Conservation (phyloP, 192 early-diverging fungal genomes). For the Rhizophagus prolifer region DNA sequence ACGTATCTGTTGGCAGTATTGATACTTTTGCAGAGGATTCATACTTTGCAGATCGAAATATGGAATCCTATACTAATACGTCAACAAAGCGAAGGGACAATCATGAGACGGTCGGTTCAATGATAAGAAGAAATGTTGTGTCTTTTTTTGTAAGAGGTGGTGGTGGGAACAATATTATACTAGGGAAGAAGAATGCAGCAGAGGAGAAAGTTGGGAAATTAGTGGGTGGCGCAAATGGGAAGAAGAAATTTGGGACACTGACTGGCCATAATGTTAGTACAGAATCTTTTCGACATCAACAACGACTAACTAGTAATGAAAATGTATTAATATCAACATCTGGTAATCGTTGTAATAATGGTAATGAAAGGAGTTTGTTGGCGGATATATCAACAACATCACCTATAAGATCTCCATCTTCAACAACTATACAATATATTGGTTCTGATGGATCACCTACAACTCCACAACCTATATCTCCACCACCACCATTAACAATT, state of each 20-base stretch:
- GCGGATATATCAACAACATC: constrained; percentile 4
- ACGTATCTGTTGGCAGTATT: constrained; percentile 29
- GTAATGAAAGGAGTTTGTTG: background rate
- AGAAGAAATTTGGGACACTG: constrained; percentile 13
- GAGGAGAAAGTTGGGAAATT: constrained; percentile 12
- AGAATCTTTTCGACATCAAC: background rate
- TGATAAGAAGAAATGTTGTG: constrained; percentile 6
- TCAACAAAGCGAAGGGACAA: constrained; percentile 25
- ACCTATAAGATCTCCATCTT: constrained; percentile 20
- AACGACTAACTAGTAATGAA: background rate
- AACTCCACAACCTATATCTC: background rate
- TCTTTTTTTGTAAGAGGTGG: constrained; percentile 24
- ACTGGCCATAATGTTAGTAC: constrained; percentile 1
- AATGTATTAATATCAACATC: background rate
- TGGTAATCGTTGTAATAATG: background rate
- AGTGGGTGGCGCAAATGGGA: constrained; percentile 9
- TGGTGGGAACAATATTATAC: background rate
- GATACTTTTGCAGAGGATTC: constrained; percentile 31
- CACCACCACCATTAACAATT: constrained; percentile 21
- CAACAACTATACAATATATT: background rate
- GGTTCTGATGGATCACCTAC: background rate
- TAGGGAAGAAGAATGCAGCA: constrained; percentile 6
- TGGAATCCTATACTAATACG: constrained; percentile 7
- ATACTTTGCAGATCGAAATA: constrained; percentile 27
- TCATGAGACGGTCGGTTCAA: constrained; percentile 18